Evolutionary conservation across 495 filamentous ascomycete genomes (phyloP), one percentile per base, ranked within the genome.

Genomic region (Evansstolkia leycettana): DNA sequence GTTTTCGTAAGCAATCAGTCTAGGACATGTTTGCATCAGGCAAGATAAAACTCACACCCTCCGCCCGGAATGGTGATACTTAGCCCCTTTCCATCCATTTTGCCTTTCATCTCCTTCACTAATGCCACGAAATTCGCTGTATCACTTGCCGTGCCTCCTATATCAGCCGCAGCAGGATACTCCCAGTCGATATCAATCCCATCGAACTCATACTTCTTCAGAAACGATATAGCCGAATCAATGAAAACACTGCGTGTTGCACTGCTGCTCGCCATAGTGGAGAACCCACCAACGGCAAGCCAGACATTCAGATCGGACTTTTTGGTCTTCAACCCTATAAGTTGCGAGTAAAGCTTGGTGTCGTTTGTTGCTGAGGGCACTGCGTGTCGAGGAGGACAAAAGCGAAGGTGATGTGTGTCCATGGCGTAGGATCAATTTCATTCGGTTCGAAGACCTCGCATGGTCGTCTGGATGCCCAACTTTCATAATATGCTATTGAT

Each of bases 361-460:
- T 60, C 55, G 7, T 41, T 41, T 7, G 23, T 9, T 4, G 30
- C 9, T 25, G 33, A 41, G 9, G 36, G 33, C 25, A 24, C 1
- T 36, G 12, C 2, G 20, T 47, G 38, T 66, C 48, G 36, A 70
- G 53, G 24, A 45, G 41, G 2, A 54, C 53, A 44, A 68, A 70
- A 4, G 65, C 58, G 27, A 57, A 62, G 45, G 56, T 54, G 17
- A 70, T 46, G 38, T 69, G 64, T 9, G 64, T 68, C 27, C 31
- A 45, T 1, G 24, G 38, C 14, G 33, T 31, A 7, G 41, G 30
- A 24, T 46, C 36, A 16, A 49, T 31, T 17, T 48, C 38, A 16
- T 32, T 39, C 8, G 48, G 45, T 12, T 40, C 28, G 28, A 45
- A 43, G 30, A 34, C 37, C 12, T 47, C 37, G 31, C 45, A 48